Evolutionary conservation across 768 basidiomycete genomes (phyloP), one percentile per base, ranked within the genome.

Genomic region (Boletus vermiculosoides): DNA sequence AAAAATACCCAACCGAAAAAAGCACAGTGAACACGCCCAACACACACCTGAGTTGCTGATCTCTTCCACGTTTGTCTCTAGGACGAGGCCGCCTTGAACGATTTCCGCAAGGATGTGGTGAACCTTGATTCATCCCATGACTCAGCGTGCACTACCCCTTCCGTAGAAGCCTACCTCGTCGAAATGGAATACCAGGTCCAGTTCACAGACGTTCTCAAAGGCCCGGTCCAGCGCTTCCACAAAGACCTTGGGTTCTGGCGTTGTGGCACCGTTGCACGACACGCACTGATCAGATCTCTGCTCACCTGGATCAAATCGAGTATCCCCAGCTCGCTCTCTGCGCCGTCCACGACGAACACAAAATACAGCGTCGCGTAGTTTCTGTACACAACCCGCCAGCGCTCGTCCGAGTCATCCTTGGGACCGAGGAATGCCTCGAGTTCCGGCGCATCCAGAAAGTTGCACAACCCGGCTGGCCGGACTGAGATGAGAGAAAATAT

Each of bases 141-240:
- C 28, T 45, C 49, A 56, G 37, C 45, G 11, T 10, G 28, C 46
- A 48, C 12, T 18, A 25, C 20, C 31, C 46, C 33, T 18, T 16
- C 20, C 41, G 30, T 52, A 13, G 11, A 49, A 33, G 62, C 80
- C 33, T 63, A 92, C 95, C 80, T 98, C 94, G 71, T 98, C 97
- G 66, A 98, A 99, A 71, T 98, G 95, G 72, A 98, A 99, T 50
- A 99, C 95, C 13, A 99, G 81, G 72, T 99, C 97, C 45, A 99
- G 78, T 72, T 99, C 97, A 74, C 97, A 98, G 0, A 99, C 97
- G 66, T 98, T 98, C 77, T 97, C 94, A 69, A 98, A 99, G 16
- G 93, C 87, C 37, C 94, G 80, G 73, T 99, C 97, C 36, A 99
- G 80, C 4, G 92, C 88, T 76, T 99, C 97, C 56, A 99, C 97